Conservation (phyloP, 371 early-diverging fungal genomes). For the Mortierella sp. region DNA sequence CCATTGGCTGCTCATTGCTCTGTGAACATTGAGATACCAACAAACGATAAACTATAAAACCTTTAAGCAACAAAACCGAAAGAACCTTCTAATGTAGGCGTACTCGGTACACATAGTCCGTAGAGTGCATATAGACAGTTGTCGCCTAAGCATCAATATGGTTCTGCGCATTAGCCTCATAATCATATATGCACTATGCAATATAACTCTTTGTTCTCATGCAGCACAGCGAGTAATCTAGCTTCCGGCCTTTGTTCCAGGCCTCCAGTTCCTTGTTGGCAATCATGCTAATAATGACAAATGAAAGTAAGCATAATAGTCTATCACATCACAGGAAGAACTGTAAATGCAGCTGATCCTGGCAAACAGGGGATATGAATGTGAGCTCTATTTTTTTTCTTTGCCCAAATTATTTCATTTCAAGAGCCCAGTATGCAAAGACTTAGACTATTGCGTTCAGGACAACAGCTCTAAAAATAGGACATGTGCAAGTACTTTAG, state of each 20-base stretch:
- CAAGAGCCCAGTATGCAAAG: neutral
- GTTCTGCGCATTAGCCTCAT: no score
- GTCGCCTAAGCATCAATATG: no score
- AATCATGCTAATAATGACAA: neutral
- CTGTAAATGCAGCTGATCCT: no score
- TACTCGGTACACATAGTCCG: neutral
- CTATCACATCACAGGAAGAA: neutral
- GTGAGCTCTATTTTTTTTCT: no score
- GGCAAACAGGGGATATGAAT: no score
- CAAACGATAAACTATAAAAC: neutral
- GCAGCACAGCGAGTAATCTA: no score
- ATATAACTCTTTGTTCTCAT: no score
- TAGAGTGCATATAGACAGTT: no score
- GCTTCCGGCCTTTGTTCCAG: no score
- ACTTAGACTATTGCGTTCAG: neutral
- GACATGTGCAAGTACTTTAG: no score
- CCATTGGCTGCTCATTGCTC: constrained; percentile 1
- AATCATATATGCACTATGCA: no score
- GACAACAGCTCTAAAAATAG: no score
- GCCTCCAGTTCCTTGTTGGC: neutral
- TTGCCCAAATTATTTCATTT: neutral
- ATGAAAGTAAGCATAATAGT: neutral
- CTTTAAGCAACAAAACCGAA: neutral
- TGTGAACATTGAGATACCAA: neutral
- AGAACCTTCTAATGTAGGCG: neutral